Percentiles rank a stretch among this genome's conserved stretches.
Conservation (phyloP, 2,329 filamentous ascomycete genomes). For the Aureobasidium sp. region DNA sequence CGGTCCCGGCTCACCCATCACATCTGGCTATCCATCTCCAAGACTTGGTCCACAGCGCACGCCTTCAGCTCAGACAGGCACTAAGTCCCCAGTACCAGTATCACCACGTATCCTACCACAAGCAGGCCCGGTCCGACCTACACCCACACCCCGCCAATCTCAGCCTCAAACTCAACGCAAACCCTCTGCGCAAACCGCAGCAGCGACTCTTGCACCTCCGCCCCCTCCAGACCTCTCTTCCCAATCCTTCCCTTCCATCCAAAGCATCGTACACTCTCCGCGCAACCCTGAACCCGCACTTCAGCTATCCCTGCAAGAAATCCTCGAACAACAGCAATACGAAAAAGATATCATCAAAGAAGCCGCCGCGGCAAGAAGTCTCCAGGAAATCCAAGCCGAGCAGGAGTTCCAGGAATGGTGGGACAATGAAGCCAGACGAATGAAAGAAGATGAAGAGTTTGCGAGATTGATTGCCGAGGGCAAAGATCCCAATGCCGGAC, state of each 20-base stretch:
- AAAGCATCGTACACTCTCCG: slow-evolving; percentile 46
- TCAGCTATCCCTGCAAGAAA: slow-evolving; percentile 75
- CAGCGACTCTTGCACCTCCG: background rate
- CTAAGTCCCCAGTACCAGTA: slow-evolving; percentile 18
- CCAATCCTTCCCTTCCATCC: slow-evolving; percentile 33
- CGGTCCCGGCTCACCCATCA: slow-evolving; percentile 3
- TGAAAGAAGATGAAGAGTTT: slow-evolving; percentile 32
- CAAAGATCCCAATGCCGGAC: background rate
- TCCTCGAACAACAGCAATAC: slow-evolving; percentile 76
- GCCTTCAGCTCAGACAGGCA: background rate
- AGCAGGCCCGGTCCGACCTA: background rate
- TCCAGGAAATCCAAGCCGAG: slow-evolving; percentile 93
- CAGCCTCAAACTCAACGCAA: slow-evolving; percentile 7
- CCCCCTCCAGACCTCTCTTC: slow-evolving; percentile 28
- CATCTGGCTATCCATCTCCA: background rate
- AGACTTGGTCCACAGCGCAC: slow-evolving; percentile 3
- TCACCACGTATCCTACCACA: slow-evolving; percentile 1
- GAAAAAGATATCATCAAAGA: slow-evolving; percentile 79
- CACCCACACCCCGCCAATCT: slow-evolving; percentile 13
- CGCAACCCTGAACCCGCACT: slow-evolving; percentile 56
- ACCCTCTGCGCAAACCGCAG: slow-evolving; percentile 7
- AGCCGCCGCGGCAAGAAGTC: slow-evolving; percentile 73
- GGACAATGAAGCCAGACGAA: slow-evolving; percentile 73
- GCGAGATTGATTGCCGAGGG: slow-evolving; percentile 4
- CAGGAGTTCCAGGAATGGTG: slow-evolving; percentile 97